Evolutionary conservation across 2,329 filamentous ascomycete species (phyloP), one percentile per base, ranked within the genome.

Genomic region (Fusarium sp.): DNA sequence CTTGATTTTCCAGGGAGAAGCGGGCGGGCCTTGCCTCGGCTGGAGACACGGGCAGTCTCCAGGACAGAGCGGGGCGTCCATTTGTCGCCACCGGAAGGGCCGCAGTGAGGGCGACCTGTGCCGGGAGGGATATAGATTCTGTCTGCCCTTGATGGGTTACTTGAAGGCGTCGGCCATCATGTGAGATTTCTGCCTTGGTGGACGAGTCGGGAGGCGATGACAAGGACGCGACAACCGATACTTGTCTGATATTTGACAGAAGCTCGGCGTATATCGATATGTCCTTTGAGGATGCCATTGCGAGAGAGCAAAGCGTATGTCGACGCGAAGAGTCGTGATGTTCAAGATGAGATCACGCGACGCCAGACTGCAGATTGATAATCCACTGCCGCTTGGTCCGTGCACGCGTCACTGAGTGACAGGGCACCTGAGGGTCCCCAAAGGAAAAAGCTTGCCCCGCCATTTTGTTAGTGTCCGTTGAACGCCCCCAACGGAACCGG

Each of bases 171-270:
- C 75, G 78, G 58, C 89, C 86, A 69, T 87, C 82, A 38, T 84
- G 78, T 14, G 86, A 82, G 45, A 91, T 73, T 16, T 81, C 81
- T 29, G 84, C 85, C 54, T 76, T 79, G 22, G 87, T 90, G n/a
- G 81, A 82, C 27, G 81, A 66, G 61, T 85, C 83, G 54, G 81
- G 81, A 6, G 84, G 81, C 14, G 86, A 84, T 4, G 85, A 82
- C 2, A 92, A 82, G 4, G 86, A 85, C 8, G 86, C 89, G 60
- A 86, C 88, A 25, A 92, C 82, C 6, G 91, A 91, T 42, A 93
- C 85, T 78, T 92, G 90, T 47, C 88, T 86, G 73, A 93, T 91
- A 69, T 92, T 92, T 31, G 87, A 84, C 4, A 93, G 86, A 2
- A 92, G 85, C 81, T 93, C 91, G 6, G 91, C 91, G 78, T 93